Percentiles rank a stretch among this genome's conserved stretches.
These are phyloP conservation scores for Sclerotinia borealis DNA, from an alignment of 2,329 filamentous ascomycete species.

Conservation along the genomic window DNA sequence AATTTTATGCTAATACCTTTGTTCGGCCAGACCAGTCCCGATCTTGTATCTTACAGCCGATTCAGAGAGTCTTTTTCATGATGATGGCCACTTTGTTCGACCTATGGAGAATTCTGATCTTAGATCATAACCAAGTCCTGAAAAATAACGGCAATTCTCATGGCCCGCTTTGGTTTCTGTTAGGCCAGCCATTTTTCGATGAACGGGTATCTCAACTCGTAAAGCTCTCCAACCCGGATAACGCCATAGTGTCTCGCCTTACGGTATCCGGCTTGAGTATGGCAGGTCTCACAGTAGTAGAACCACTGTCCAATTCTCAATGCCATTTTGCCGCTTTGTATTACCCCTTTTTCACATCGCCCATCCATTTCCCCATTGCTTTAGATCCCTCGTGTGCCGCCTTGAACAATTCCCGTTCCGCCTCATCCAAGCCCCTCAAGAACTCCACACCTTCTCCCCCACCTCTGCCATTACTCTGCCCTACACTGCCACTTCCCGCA, in stretches of 20 bases:
- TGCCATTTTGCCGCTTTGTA: background rate
- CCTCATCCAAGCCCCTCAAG: constrained; percentile 81
- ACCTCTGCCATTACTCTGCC: constrained; percentile 63
- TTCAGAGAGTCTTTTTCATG: background rate
- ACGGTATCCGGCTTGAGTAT: background rate
- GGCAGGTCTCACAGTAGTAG: background rate
- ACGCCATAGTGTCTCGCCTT: background rate
- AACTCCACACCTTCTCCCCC: constrained; percentile 75
- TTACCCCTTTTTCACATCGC: constrained; percentile 31
- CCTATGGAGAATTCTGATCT: background rate
- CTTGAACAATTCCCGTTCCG: constrained; percentile 71
- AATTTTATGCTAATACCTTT: background rate
- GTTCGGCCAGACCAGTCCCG: background rate
- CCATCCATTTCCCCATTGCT: constrained; percentile 63
- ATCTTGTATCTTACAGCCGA: background rate
- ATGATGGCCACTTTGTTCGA: no score
- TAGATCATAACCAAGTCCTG: background rate
- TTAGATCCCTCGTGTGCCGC: constrained; percentile 70
- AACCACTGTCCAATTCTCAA: background rate
- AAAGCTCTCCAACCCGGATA: background rate
- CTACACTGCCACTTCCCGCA: constrained; percentile 75
- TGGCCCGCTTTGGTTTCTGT: background rate
- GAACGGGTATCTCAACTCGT: background rate
- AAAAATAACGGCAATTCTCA: background rate
- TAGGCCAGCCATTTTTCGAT: background rate